phyloP scores from a whole-genome alignment of 352 stramenopile genomes.

The Peronospora farinosa region DNA sequence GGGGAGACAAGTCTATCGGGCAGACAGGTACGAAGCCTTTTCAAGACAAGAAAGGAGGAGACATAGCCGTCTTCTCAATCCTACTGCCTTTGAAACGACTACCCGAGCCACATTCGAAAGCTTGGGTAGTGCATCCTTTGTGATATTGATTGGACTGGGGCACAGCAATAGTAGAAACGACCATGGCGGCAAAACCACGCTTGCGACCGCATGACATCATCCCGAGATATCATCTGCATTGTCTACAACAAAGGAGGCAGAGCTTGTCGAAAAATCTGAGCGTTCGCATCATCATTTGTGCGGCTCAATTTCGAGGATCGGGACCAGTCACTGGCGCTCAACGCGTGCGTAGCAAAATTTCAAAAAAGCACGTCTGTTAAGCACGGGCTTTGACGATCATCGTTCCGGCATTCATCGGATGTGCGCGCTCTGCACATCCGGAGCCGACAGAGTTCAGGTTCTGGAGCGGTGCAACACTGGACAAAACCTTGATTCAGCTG shows the following conservation, averaged over 20 bases:
- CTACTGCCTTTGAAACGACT: no score
- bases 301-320: conserved; percentile 14
- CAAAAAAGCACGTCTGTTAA: conserved; percentile 7
- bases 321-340: conserved; percentile 4
- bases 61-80: no score
- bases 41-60: no score
- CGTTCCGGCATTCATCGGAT: conserved; percentile 15
- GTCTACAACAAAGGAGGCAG: conserved; percentile 6
- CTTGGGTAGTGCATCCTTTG: no score
- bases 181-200: no score
- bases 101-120: no score
- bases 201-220: conserved; percentile 1
- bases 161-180: conserved; percentile 1
- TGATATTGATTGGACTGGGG: background rate
- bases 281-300: conserved; percentile 3
- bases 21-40: no score
- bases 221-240: conserved; percentile 11
- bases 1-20: no score
- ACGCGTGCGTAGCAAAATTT: conserved; percentile 13
- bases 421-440: no score
- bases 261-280: conserved; percentile 15
- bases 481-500: background rate
- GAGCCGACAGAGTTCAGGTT: background rate
- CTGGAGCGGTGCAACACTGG: conserved; percentile 16
- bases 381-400: conserved; percentile 7